Evolutionary conservation across 306 rosid species (phyloP), one percentile per base, ranked within the genome.

Genomic region (Rubus parviflorus): DNA sequence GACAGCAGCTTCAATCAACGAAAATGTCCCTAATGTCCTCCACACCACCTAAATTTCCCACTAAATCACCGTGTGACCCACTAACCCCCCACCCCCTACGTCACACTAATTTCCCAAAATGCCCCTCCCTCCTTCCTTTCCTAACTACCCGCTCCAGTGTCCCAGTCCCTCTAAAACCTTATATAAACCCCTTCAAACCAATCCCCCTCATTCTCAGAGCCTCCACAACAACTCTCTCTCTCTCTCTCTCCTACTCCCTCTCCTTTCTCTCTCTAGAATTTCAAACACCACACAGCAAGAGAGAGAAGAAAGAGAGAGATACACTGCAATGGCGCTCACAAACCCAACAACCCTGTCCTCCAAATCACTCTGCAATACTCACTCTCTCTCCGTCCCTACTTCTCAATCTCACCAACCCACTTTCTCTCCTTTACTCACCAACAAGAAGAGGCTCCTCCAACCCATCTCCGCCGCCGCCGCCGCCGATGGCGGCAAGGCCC

Each of bases 391-490:
- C 25, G 61, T 23, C 19, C 60, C 84, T 17, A 65, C 56, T 30
- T n/a, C 84, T 11, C 78, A 77, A 57, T 68, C 88, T 37, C 84
- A 77, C 87, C 94, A 72, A 77, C 86, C 87, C 85, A 68, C 77
- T 70, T 77, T 80, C 62, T 54, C 84, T 37, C 56, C 71, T 73
- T 20, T 80, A 48, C 76, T 87, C 15, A 43, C 81, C 75, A 64
- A 75, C 75, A 77, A 72, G 17, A 84, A 63, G 13, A 52, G 79
- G 51, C 70, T 74, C 16, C 43, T 63, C 79, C 84, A 35, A 9
- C 88, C 83, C 48, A 85, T 88, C 87, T 80, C 86, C 20, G 96
- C 93, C 82, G 86, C 86, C 58, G 89, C 87, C 22, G 88, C 92
- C 4, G 83, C 91, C 17, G 91, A 90, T 63, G 68, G 85, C 1